Percentiles rank a stretch among this genome's conserved stretches.
Conservation (phyloP, 2,329 filamentous ascomycete genomes). For the Cladophialophora carrionii region DNA sequence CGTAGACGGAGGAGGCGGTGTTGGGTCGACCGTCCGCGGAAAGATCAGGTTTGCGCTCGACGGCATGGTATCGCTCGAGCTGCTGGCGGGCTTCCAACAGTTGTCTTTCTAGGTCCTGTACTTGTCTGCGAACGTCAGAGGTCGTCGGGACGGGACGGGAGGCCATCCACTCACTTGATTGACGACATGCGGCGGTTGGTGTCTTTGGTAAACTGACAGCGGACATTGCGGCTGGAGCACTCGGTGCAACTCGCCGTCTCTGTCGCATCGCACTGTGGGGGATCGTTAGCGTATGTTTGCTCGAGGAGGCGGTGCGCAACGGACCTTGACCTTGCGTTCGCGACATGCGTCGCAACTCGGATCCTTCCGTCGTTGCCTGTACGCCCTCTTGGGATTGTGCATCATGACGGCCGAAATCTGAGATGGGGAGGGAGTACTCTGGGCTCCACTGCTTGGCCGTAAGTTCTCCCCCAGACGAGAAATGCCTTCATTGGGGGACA, state of each 20-base stretch:
- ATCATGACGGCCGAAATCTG: conserved; percentile 53
- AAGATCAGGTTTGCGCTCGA: conserved; percentile 58
- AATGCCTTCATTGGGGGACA: conserved; percentile 46
- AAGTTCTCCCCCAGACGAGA: conserved; percentile 43
- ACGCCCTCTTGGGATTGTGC: conserved; percentile 86
- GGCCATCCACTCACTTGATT: conserved; percentile 69
- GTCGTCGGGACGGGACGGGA: conserved; percentile 11
- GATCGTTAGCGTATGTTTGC: conserved; percentile 25
- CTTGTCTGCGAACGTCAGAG: conserved; percentile 61
- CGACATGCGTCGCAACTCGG: conserved; percentile 97
- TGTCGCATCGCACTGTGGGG: conserved; percentile 81
- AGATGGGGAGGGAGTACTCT: conserved; percentile 31
- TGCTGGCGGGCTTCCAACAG: conserved; percentile 78
- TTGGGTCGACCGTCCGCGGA: conserved; percentile 50
- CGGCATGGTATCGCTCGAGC: conserved; percentile 72
- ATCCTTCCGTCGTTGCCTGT: conserved; percentile 91
- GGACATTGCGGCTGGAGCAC: conserved; percentile 93
- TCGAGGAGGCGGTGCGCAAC: conserved; percentile 2
- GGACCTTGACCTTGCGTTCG: conserved; percentile 72
- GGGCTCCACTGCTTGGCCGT: conserved; percentile 22
- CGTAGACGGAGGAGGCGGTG: conserved; percentile 48
- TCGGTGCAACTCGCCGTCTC: conserved; percentile 96
- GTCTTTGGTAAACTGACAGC: conserved; percentile 98
- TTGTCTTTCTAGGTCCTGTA: conserved; percentile 94
- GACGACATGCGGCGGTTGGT: conserved; percentile 98